Percentiles rank a stretch among this genome's conserved stretches.
phyloP scores from a whole-genome alignment of 1,284 basidiomycete species.

The Trichosporon coremiiforme region DNA sequence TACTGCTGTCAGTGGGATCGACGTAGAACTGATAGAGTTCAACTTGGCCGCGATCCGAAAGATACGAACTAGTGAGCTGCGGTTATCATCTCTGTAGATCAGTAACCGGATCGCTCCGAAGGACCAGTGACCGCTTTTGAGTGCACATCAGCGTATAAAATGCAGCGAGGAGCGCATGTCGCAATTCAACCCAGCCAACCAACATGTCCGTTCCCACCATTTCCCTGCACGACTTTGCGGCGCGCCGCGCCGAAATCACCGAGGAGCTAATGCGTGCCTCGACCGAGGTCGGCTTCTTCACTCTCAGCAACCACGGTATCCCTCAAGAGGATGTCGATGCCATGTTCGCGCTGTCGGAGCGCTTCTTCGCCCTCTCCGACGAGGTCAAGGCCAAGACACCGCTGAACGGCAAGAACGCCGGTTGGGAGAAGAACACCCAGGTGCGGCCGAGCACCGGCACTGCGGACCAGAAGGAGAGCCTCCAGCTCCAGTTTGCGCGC shows the following conservation, averaged over 20 bases:
- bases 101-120: background rate
- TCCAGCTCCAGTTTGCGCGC: slow-evolving; percentile 38
- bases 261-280: slow-evolving; percentile 40
- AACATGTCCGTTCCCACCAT: slow-evolving; percentile 38
- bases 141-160: background rate
- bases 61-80: background rate
- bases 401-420: slow-evolving; percentile 30
- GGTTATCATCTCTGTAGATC: background rate
- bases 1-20: background rate
- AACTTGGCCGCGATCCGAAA: background rate
- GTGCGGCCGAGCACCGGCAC: slow-evolving; percentile 29
- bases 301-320: slow-evolving; percentile 31
- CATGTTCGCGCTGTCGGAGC: slow-evolving; percentile 25
- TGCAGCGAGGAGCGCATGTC: background rate
- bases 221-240: slow-evolving; percentile 42
- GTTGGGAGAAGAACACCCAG: slow-evolving; percentile 33
- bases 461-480: slow-evolving; percentile 31
- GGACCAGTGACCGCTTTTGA: background rate
- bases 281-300: slow-evolving; percentile 42
- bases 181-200: background rate
- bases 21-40: background rate
- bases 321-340: slow-evolving; percentile 24
- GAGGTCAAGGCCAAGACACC: slow-evolving; percentile 28
- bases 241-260: slow-evolving; percentile 39
- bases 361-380: slow-evolving; percentile 29